A percentile compares a stretch with the other conserved stretches of the same genome.
Evolutionary conservation across 257 asterid species (phyloP).

Genomic region (Solanum verrucosum): DNA sequence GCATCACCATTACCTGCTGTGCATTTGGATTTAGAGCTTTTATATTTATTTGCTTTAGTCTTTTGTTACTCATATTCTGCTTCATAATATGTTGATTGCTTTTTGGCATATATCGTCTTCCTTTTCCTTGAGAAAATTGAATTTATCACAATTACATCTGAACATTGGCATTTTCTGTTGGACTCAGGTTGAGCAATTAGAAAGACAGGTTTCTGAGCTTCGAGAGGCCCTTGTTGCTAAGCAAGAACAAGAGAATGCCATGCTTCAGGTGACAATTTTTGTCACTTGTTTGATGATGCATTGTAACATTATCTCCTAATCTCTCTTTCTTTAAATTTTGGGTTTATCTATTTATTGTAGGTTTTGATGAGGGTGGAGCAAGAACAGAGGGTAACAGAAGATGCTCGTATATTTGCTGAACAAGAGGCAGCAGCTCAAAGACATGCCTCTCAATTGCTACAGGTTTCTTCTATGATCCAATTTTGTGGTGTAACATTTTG

Average conservation of each 20-base stretch:
- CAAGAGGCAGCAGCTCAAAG: conserved; percentile 97
- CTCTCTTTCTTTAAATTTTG: neutral
- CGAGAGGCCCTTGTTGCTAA: conserved; percentile 69
- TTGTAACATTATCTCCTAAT: neutral
- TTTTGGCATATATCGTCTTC: neutral
- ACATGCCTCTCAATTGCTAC: conserved; percentile 84
- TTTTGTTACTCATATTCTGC: neutral
- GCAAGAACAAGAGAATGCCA: conserved; percentile 96
- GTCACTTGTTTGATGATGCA: neutral
- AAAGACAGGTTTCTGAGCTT: conserved; percentile 58
- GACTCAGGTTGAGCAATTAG: conserved; percentile 84
- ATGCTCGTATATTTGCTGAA: conserved; percentile 93
- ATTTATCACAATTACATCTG: neutral
- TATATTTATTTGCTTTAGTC: neutral
- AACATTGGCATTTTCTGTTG: conserved; percentile 4
- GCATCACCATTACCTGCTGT: neutral
- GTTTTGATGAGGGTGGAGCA: conserved; percentile 96
- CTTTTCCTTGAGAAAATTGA: neutral
- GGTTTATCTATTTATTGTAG: conserved; percentile 22
- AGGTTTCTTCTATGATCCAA: conserved; percentile 31
- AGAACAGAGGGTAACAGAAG: conserved; percentile 97
- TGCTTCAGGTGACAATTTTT: conserved; percentile 66
- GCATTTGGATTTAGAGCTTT: neutral
- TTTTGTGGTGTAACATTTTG: neutral
- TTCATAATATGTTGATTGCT: neutral